These are phyloP conservation scores for Agaricales sp. DNA, from an alignment of 1,284 basidiomycete genomes.

Conservation along the genomic window DNA sequence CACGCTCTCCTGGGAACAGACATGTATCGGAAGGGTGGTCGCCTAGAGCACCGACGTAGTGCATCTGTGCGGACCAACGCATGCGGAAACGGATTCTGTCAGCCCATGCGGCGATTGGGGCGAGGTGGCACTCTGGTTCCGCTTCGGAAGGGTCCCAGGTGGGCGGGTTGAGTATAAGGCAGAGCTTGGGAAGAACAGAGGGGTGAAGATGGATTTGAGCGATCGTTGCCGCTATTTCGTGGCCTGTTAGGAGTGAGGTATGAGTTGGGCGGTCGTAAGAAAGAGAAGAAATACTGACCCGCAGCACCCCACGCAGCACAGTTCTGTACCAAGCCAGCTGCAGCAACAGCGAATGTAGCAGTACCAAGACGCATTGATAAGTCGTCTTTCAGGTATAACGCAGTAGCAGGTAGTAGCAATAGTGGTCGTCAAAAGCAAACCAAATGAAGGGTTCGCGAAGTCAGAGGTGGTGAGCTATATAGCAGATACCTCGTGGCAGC, in stretches of 20 bases:
- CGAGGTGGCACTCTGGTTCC: constrained; percentile 56
- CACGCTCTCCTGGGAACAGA: constrained; percentile 64
- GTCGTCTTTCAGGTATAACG: too few species aligned
- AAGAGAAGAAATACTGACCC: constrained; percentile 14
- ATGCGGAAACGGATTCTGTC: constrained; percentile 58
- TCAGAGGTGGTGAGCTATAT: too few species aligned
- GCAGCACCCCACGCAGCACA: constrained; percentile 24
- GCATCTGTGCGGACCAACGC: constrained; percentile 59
- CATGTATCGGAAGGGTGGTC: constrained; percentile 76
- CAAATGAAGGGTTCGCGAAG: too few species aligned
- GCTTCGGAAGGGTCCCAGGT: constrained; percentile 19
- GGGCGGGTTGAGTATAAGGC: constrained; percentile 53
- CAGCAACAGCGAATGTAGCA: too few species aligned
- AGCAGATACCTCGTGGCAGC: too few species aligned
- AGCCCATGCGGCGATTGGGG: constrained; percentile 82
- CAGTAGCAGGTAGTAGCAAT: too few species aligned
- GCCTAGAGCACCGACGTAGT: constrained; percentile 65
- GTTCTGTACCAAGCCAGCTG: not conserved
- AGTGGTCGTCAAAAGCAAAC: too few species aligned
- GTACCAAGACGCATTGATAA: too few species aligned
- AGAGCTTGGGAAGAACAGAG: constrained; percentile 57
- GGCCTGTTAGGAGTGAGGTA: constrained; percentile 35
- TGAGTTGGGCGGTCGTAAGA: constrained; percentile 3
- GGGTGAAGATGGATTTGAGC: constrained; percentile 87
- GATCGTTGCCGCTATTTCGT: constrained; percentile 88